These are phyloP conservation scores for Albugo laibachii DNA, from an alignment of 352 stramenopile species.

Conservation along the genomic window DNA sequence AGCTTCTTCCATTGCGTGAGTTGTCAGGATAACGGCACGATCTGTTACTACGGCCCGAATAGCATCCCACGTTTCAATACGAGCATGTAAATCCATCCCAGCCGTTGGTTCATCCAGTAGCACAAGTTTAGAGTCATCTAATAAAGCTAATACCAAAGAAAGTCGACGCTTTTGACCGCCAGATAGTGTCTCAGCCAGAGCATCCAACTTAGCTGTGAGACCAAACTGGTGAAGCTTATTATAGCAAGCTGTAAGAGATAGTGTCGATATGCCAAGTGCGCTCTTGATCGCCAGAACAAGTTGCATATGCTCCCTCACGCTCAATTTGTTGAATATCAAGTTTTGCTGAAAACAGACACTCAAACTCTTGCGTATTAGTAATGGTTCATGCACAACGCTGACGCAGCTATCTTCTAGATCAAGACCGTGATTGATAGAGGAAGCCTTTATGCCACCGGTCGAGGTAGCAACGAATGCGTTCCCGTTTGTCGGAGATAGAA, in stretches of 20 bases:
- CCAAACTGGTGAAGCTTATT: slow-evolving; percentile 45
- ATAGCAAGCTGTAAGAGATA: slow-evolving; percentile 22
- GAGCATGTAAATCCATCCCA: slow-evolving; percentile 60
- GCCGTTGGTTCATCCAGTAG: slow-evolving; percentile 66
- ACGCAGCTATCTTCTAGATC: background rate
- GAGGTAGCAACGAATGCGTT: slow-evolving; percentile 37
- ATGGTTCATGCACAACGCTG: slow-evolving; percentile 24
- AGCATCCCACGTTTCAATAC: slow-evolving; percentile 58
- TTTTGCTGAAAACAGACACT: slow-evolving; percentile 78
- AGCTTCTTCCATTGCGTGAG: slow-evolving; percentile 95
- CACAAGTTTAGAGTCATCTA: slow-evolving; percentile 48
- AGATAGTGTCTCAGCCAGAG: slow-evolving; percentile 40
- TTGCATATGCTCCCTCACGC: slow-evolving; percentile 50
- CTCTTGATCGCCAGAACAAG: slow-evolving; percentile 48
- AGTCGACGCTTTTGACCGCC: slow-evolving; percentile 70
- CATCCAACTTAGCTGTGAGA: slow-evolving; percentile 40
- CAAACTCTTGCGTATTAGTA: slow-evolving; percentile 37
- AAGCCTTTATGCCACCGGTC: background rate
- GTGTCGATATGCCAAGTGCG: slow-evolving; percentile 25
- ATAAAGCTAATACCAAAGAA: slow-evolving; percentile 46
- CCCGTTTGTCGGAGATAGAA: slow-evolving; percentile 59
- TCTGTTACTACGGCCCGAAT: slow-evolving; percentile 41
- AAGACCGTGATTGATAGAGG: background rate
- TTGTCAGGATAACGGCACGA: slow-evolving; percentile 87
- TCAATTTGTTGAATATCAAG: slow-evolving; percentile 52